Conservation (phyloP, 1,284 basidiomycete genomes). For the Trametes pubescens region DNA sequence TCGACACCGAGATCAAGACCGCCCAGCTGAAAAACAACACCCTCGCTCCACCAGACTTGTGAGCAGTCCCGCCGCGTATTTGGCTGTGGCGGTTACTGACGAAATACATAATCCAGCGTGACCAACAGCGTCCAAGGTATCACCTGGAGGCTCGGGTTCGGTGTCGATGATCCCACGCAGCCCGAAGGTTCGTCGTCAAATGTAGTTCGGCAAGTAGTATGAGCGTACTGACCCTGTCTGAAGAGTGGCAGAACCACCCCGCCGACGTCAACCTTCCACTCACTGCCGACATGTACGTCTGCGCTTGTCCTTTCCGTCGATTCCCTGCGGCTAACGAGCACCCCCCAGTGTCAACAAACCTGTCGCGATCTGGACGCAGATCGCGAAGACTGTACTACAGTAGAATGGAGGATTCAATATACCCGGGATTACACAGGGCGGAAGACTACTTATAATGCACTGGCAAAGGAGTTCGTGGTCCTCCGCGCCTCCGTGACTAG, state of each 20-base stretch:
- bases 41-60: constrained; percentile 70
- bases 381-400: constrained; percentile 44
- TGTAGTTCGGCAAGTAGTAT: no score
- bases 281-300: constrained; percentile 55
- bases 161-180: constrained; percentile 55
- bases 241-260: constrained; percentile 68
- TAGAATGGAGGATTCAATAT: background rate
- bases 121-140: constrained; percentile 65
- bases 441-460: background rate
- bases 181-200: constrained; percentile 57
- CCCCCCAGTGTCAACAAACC: constrained; percentile 54
- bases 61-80: constrained; percentile 35
- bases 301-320: background rate
- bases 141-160: constrained; percentile 69
- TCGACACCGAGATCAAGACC: constrained; percentile 68
- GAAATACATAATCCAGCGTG: constrained; percentile 43
- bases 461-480: no score
- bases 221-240: background rate
- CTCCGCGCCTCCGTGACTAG: no score
- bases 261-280: constrained; percentile 60
- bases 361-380: constrained; percentile 54
- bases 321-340: background rate
- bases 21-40: constrained; percentile 60
- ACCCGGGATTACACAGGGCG: background rate
- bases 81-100: background rate